Base-by-base conservation (phyloP, 495 filamentous ascomycete species). In the Terfezia boudieri region DNA sequence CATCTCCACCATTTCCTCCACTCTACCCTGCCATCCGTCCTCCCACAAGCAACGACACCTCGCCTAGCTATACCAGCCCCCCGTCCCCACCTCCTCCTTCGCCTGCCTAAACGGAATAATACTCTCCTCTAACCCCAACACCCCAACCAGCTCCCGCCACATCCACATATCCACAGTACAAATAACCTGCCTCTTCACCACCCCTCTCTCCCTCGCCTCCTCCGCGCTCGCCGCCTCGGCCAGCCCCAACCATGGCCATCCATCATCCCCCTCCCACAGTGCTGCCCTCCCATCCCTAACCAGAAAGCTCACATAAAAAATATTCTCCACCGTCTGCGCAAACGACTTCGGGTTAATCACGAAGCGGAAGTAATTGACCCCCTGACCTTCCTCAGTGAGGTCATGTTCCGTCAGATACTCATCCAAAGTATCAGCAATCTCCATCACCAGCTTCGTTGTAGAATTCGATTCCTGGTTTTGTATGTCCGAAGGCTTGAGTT, bases 221-320 rank as follows among this genome's bases (percentile, higher is more conserved):
- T 37, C 60, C 63, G 55, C 51, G 60, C 51, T 26, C 50, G 38
- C 12, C 55, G 8, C 36, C 32, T 60, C 52, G 51, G 71, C 66
- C 17, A 65, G 73, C 68, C 70, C 69, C 26, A 71, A 66, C 51
- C 69, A 67, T 38, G 71, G 71, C 23, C 74, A 69, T 51, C 67
- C 73, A 23, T 73, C 68, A 16, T 73, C 62, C 16, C 61, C 55
- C 49, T 61, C 53, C 7, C 23, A 20, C 22, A 65, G 49, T 0
- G 63, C 81, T 10, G 83, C 74, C 54, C 70, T 75, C 8, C 89
- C 88, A 65, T 99, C 92, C 53, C 81, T 78, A 55, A 95, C 86
- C 54, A 99, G 68, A 67, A 99, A 99, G 64, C 83, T 89, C 56
- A 94, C 74, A 63, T 95, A 95, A 68, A 99, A 99, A 60, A 99